Evolutionary conservation across 2,329 filamentous ascomycete genomes (phyloP).

Genomic region (Arthrinium phaeospermum): DNA sequence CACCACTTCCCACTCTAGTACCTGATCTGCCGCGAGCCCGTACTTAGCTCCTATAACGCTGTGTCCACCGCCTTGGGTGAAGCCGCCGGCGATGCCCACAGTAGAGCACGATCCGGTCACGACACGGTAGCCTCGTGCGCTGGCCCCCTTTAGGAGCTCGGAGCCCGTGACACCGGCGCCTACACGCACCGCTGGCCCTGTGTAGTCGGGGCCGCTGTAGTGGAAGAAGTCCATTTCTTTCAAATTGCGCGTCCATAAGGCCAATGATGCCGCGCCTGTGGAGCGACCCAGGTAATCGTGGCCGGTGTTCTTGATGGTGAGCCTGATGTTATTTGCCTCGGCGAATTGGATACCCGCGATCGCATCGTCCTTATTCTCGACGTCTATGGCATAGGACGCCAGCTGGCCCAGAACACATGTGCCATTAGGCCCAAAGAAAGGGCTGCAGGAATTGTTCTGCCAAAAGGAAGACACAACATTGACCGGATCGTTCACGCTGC

Average conservation of each 20-base stretch:
- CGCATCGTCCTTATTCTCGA: slow-evolving; percentile 23
- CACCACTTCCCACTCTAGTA: slow-evolving; percentile 40
- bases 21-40: slow-evolving; percentile 64
- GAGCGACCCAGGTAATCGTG: slow-evolving; percentile 54
- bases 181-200: slow-evolving; percentile 34
- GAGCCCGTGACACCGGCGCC: too few relatives aligned
- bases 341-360: slow-evolving; percentile 41
- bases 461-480: too few relatives aligned
- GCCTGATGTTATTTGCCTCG: slow-evolving; percentile 45
- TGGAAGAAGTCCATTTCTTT: slow-evolving; percentile 42
- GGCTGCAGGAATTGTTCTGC: too few relatives aligned
- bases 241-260: slow-evolving; percentile 53
- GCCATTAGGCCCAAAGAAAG: too few relatives aligned
- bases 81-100: slow-evolving; percentile 25
- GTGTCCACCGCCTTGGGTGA: slow-evolving; percentile 58
- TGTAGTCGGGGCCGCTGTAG: slow-evolving; percentile 42
- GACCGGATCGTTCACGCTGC: too few relatives aligned
- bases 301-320: slow-evolving; percentile 55
- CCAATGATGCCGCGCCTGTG: slow-evolving; percentile 55
- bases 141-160: too few relatives aligned
- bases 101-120: slow-evolving; percentile 5
- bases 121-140: slow-evolving; percentile 9
- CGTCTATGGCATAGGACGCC: too few relatives aligned
- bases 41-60: slow-evolving; percentile 54
- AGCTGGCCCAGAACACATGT: too few relatives aligned